Base-by-base conservation (phyloP, 2,329 filamentous ascomycete species). In the Thielaviopsis euricoi region DNA sequence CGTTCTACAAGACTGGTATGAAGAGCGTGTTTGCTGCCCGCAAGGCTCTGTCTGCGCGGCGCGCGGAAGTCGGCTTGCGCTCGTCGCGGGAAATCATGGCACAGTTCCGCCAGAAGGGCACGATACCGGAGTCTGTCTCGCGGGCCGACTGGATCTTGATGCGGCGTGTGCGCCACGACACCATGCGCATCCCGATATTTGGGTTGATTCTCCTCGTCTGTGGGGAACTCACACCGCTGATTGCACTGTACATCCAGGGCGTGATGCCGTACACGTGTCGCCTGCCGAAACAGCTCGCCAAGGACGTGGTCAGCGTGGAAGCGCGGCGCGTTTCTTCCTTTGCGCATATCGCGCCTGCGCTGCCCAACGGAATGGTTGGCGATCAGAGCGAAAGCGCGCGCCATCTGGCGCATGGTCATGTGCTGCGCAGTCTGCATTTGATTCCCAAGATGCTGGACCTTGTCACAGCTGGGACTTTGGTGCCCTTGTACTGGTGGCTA, bases 1-100 rank as follows among this genome's bases (percentile, higher is more conserved):
- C 71, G 40, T 97, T 97, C 78, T 97, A 96, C 81, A 95, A 93
- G 71, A 77, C 81, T 1, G 91, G 90, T 19, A 71, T 95, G 33
- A 82, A 83, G 66, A 82, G 85, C 64, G 82, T 95, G 55, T 82
- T 81, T 67, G 71, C 74, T 60, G 95, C 95, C 64, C 76, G 79
- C 53, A 67, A 72, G 22, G 74, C 77, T 12, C 67, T 83, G 15
- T 69, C 71, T 55, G 69, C 72, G 65, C 74, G 67, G 67, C 67
- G 71, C 58, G 64, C 65, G 55, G 48, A 12, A 10, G 56, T n/a
- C 19, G 50, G 13, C 50, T 67, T 69, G n/a, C 74, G 83, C 9
- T 70, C 75, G 1, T 77, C 83, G 60, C 59, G 65, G 56, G 64
- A 67, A 60, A 66, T 71, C 43, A 68, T 67, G 57, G 59, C 60